phyloP scores from a whole-genome alignment of 1,284 basidiomycete genomes.

The Cutaneotrichosporon daszewskae region DNA sequence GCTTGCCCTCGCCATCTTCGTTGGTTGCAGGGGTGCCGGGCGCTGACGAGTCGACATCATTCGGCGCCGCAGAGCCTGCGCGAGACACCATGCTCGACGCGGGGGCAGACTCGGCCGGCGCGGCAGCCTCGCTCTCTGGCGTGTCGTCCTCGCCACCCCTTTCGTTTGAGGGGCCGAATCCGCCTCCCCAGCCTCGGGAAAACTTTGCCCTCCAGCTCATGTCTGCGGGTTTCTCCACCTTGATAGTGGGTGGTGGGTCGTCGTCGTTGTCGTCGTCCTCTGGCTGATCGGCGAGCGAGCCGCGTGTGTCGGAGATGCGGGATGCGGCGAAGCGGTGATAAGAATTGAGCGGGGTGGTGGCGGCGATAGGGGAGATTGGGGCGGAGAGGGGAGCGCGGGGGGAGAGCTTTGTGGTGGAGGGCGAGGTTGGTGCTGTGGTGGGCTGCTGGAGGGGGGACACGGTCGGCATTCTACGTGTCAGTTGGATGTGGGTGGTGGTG shows the following conservation, averaged over 20 bases:
- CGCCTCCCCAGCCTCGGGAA: slow-evolving; percentile 18
- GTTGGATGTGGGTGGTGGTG: too few relatives aligned
- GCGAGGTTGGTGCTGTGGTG: slow-evolving; percentile 8
- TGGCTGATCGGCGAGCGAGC: slow-evolving; percentile 15
- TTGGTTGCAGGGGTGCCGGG: slow-evolving; percentile 4
- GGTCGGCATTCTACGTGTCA: too few relatives aligned
- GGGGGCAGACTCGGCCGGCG: not conserved
- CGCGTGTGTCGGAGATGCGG: slow-evolving; percentile 17
- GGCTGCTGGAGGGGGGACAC: slow-evolving; percentile 7
- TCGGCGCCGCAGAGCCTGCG: slow-evolving; percentile 10
- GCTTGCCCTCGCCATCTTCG: slow-evolving; percentile 7
- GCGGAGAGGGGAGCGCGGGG: slow-evolving; percentile 11
- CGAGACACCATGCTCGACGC: too few relatives aligned
- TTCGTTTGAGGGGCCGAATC: slow-evolving; percentile 36
- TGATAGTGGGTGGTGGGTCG: slow-evolving; percentile 4
- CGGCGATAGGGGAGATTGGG: slow-evolving; percentile 12
- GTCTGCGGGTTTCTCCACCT: not conserved
- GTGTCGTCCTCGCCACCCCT: slow-evolving; percentile 26
- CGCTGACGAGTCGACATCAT: slow-evolving; percentile 15
- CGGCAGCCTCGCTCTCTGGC: slow-evolving; percentile 8
- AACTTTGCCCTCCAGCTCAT: slow-evolving; percentile 24
- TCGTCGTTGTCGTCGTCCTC: slow-evolving; percentile 17
- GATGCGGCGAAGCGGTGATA: slow-evolving; percentile 12
- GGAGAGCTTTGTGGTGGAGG: slow-evolving; percentile 9
- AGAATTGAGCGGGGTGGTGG: slow-evolving; percentile 4